A percentile compares a stretch with the other conserved stretches of the same genome.
phyloP scores from a whole-genome alignment of 345 rosid genomes.

The Linum lewisii region DNA sequence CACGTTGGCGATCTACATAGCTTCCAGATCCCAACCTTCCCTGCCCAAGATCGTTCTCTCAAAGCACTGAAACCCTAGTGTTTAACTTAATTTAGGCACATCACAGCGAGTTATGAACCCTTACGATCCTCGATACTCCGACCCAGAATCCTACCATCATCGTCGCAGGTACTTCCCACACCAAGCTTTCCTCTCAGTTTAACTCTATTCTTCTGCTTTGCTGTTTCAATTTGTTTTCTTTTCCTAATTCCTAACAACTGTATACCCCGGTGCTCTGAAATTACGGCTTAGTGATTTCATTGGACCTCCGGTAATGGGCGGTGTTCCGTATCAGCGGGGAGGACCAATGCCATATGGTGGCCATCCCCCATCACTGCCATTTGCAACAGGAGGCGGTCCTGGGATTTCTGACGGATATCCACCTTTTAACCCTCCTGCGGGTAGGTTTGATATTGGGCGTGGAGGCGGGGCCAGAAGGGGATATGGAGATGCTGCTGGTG shows the following conservation, averaged over 20 bases:
- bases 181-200: neutral
- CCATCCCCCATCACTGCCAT: slow-evolving; percentile 26
- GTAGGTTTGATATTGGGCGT: slow-evolving; percentile 41
- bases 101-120: slow-evolving; percentile 34
- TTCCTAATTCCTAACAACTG: neutral
- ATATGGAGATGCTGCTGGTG: slow-evolving; percentile 20
- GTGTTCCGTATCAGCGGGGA: slow-evolving; percentile 26
- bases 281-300: slow-evolving; percentile 35
- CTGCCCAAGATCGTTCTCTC: neutral
- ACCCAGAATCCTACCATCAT: slow-evolving; percentile 74
- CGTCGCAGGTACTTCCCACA: slow-evolving; percentile 50
- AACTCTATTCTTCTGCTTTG: neutral
- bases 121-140: slow-evolving; percentile 57
- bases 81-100: neutral
- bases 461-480: slow-evolving; percentile 21
- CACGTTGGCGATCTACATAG: too few species aligned
- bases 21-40: neutral
- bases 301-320: slow-evolving; percentile 24
- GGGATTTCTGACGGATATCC: slow-evolving; percentile 29
- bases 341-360: slow-evolving; percentile 36
- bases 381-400: slow-evolving; percentile 24
- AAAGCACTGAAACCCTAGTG: neutral
- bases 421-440: slow-evolving; percentile 43
- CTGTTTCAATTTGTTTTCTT: neutral
- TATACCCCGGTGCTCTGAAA: neutral